Evolutionary conservation across 2,329 filamentous ascomycete species (phyloP).

Genomic region (Geosmithia morbida): DNA sequence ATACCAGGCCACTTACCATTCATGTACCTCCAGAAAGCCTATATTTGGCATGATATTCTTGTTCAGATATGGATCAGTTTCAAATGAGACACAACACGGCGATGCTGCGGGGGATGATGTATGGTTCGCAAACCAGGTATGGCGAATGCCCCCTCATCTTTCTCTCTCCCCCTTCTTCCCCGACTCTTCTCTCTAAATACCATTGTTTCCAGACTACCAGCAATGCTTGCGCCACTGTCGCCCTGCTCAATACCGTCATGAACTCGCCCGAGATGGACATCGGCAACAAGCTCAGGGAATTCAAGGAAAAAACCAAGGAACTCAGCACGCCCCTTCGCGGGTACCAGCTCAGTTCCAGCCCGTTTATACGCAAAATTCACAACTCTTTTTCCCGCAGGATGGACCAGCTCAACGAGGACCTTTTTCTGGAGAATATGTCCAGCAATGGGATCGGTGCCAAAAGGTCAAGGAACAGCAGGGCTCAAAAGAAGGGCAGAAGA

Average conservation of each 20-base stretch:
- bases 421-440: slow-evolving; percentile 46
- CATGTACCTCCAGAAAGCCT: slow-evolving; percentile 38
- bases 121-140: slow-evolving; percentile 90
- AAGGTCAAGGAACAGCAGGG: slow-evolving; percentile 17
- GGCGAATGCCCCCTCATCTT: slow-evolving; percentile 4
- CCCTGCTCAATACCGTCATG: slow-evolving; percentile 86
- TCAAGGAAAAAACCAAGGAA: slow-evolving; percentile 56
- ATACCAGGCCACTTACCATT: neutral
- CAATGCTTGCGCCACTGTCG: slow-evolving; percentile 86
- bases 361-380: slow-evolving; percentile 67
- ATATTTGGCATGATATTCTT: slow-evolving; percentile 82
- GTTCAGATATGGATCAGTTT: slow-evolving; percentile 52
- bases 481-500: slow-evolving; percentile 17
- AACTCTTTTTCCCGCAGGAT: slow-evolving; percentile 75
- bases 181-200: slow-evolving; percentile 4
- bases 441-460: slow-evolving; percentile 17
- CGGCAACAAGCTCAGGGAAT: slow-evolving; percentile 53
- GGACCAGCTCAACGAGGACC: slow-evolving; percentile 60
- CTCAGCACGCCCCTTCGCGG: slow-evolving; percentile 64
- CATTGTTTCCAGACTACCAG: slow-evolving; percentile 44
- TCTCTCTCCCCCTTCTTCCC: neutral
- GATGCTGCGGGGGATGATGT: slow-evolving; percentile 42
- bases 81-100: slow-evolving; percentile 36
- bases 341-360: slow-evolving; percentile 57
- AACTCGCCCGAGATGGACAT: slow-evolving; percentile 56